Evolutionary conservation across 2,329 filamentous ascomycete species (phyloP).

Genomic region (Aspergillus sp.): DNA sequence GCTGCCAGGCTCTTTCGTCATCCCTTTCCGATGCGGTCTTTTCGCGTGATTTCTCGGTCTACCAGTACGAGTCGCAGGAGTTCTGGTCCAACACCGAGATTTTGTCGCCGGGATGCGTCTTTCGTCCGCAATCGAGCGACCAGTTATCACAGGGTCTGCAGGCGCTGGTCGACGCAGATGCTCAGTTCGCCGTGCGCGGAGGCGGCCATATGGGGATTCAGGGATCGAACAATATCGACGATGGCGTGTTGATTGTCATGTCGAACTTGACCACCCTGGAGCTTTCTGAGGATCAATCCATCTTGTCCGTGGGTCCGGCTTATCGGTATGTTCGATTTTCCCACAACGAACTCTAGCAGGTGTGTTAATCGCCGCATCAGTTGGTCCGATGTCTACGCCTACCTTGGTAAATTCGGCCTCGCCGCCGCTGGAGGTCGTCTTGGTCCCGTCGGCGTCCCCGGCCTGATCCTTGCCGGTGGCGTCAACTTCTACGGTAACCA

Average conservation of each 20-base stretch:
- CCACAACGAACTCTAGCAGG: too few species aligned
- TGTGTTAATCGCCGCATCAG: conserved; percentile 4
- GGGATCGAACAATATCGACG: conserved; percentile 35
- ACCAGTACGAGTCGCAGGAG: conserved; percentile 30
- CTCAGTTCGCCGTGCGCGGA: conserved; percentile 34
- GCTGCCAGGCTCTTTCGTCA: conserved; percentile 19
- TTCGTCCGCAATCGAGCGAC: conserved; percentile 28
- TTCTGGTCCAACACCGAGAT: conserved; percentile 40
- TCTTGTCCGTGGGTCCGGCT: conserved; percentile 29
- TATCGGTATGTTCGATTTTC: conserved; percentile 19
- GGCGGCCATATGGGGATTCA: conserved; percentile 38
- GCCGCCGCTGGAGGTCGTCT: conserved; percentile 28
- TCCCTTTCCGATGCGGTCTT: conserved; percentile 23
- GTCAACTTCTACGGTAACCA: conserved; percentile 31
- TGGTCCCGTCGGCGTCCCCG: conserved; percentile 30
- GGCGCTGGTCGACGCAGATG: conserved; percentile 19
- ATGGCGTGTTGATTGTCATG: conserved; percentile 36
- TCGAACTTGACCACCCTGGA: conserved; percentile 28
- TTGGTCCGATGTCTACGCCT: conserved; percentile 38
- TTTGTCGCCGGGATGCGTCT: conserved; percentile 33
- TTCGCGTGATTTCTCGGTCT: conserved; percentile 22
- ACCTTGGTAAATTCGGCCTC: conserved; percentile 20
- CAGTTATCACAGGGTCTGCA: conserved; percentile 26
- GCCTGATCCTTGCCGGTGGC: conserved; percentile 29
- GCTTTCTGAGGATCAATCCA: conserved; percentile 27